These are phyloP conservation scores for Aspergillus sp. DNA, from an alignment of 2,329 filamentous ascomycete genomes.

Conservation along the genomic window DNA sequence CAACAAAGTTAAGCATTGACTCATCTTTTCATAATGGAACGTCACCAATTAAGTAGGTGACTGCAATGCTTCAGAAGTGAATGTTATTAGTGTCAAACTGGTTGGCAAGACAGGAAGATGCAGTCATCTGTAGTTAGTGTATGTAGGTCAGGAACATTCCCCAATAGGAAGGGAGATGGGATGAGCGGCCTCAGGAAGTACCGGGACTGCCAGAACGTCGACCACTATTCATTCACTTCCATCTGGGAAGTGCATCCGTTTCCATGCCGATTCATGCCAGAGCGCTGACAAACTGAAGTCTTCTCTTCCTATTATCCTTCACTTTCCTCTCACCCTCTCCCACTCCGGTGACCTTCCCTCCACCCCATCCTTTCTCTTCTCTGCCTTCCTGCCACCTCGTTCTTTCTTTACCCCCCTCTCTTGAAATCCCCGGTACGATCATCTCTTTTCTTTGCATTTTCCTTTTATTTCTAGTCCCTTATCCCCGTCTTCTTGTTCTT, in stretches of 20 bases:
- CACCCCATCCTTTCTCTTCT: background rate
- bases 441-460: background rate
- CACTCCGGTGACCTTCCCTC: background rate
- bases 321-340: background rate
- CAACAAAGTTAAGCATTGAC: too few species aligned
- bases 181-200: background rate
- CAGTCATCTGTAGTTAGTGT: too few species aligned
- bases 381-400: background rate
- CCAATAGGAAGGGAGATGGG: background rate
- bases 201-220: background rate
- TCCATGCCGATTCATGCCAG: background rate
- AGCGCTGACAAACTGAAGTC: background rate
- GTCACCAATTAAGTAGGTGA: too few species aligned
- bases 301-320: background rate
- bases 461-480: conserved; percentile 1
- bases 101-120: too few species aligned
- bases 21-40: too few species aligned
- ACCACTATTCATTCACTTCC: background rate
- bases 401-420: background rate
- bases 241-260: background rate
- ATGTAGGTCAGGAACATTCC: background rate
- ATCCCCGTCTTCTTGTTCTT: background rate
- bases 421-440: background rate
- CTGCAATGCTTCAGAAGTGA: too few species aligned
- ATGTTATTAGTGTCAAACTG: too few species aligned